Percentiles rank a stretch among this genome's conserved stretches.
Evolutionary conservation across 495 filamentous ascomycete species (phyloP).

Genomic region (Hamigera avellanea): DNA sequence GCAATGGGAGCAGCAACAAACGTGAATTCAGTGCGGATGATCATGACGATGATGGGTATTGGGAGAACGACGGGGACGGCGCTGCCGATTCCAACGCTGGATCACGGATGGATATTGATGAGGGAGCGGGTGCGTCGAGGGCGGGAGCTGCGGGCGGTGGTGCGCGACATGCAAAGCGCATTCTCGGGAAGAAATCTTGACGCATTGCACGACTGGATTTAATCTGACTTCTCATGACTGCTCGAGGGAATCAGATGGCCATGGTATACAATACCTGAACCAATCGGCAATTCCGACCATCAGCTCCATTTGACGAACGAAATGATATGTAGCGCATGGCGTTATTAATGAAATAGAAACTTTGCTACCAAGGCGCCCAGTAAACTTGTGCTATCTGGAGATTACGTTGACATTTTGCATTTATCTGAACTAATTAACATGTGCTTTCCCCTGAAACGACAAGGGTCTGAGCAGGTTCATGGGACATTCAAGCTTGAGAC

Average conservation of each 20-base stretch:
- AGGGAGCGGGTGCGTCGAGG: slow-evolving; percentile 19
- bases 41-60: slow-evolving; percentile 34
- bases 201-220: background rate
- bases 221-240: too few relatives aligned
- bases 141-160: slow-evolving; percentile 8
- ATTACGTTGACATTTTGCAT: background rate
- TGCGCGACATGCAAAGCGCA: slow-evolving; percentile 26
- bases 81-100: slow-evolving; percentile 44
- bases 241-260: too few relatives aligned
- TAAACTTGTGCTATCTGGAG: too few relatives aligned
- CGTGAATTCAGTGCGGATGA: slow-evolving; percentile 29
- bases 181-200: slow-evolving; percentile 30
- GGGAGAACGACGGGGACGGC: slow-evolving; percentile 36
- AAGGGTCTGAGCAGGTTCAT: slow-evolving; percentile 4
- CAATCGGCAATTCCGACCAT: too few relatives aligned
- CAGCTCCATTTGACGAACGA: too few relatives aligned
- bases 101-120: slow-evolving; percentile 38
- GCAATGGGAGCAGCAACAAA: slow-evolving; percentile 24
- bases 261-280: too few relatives aligned
- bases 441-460: slow-evolving; percentile 5
- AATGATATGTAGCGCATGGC: too few relatives aligned
- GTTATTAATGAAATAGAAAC: too few relatives aligned
- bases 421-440: slow-evolving; percentile 3
- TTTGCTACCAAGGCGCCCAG: too few relatives aligned
- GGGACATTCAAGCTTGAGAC: slow-evolving; percentile 8